Conservation (phyloP, 179 eudicot species). For the Vitellaria paradoxa region DNA sequence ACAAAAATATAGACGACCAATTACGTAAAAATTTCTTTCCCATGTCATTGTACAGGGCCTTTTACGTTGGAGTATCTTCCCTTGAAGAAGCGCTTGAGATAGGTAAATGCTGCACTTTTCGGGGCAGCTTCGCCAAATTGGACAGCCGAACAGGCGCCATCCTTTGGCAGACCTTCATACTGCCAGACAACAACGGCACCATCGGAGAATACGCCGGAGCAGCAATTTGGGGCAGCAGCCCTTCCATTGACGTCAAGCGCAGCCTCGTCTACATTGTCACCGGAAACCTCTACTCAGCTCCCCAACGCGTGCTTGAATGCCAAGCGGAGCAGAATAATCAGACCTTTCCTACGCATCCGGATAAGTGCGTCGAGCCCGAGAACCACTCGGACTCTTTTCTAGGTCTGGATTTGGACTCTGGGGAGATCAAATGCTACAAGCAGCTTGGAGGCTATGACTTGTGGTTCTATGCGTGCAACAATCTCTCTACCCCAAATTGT, state of each 20-base stretch:
- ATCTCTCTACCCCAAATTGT: constrained; percentile 28
- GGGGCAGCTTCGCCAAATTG: constrained; percentile 48
- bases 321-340: constrained; percentile 28
- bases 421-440: constrained; percentile 31
- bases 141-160: constrained; percentile 36
- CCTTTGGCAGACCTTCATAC: constrained; percentile 48
- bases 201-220: constrained; percentile 48
- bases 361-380: constrained; percentile 27
- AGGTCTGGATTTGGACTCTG: constrained; percentile 30
- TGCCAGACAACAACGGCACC: constrained; percentile 45
- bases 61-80: constrained; percentile 57
- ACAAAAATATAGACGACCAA: too few species aligned
- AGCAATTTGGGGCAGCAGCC: constrained; percentile 69
- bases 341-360: constrained; percentile 24
- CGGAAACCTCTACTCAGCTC: constrained; percentile 56
- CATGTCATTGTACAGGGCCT: constrained; percentile 33
- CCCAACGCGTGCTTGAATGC: constrained; percentile 31
- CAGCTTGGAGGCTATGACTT: constrained; percentile 43
- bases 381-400: constrained; percentile 28
- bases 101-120: constrained; percentile 53
- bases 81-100: constrained; percentile 30
- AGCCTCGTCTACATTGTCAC: constrained; percentile 50
- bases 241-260: constrained; percentile 37
- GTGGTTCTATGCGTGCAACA: constrained; percentile 24
- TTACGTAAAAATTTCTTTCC: too few species aligned